Evolutionary conservation across 352 stramenopile species (phyloP).

Genomic region (Globisporangium cystogenes): DNA sequence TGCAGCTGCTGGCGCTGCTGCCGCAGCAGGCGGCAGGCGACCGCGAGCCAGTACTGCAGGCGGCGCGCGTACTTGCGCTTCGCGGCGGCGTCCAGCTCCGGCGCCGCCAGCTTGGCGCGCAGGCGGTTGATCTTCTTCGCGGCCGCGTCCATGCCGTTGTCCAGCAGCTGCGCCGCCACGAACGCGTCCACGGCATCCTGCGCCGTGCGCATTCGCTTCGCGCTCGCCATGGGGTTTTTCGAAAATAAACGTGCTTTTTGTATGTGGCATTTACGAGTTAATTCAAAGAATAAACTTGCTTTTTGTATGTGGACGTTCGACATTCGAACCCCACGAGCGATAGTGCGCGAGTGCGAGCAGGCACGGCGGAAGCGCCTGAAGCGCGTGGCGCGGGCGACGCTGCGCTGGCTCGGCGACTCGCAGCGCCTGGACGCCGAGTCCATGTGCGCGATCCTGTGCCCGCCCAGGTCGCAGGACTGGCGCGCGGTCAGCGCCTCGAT

Average conservation of each 20-base stretch:
- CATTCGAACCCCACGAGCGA: too few relatives aligned
- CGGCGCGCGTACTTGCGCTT: constrained; percentile 45
- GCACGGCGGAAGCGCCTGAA: too few relatives aligned
- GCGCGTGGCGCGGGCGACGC: too few relatives aligned
- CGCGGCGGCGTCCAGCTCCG: constrained; percentile 1
- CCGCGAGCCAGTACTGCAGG: constrained; percentile 58
- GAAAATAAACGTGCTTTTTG: not conserved
- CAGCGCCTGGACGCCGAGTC: too few relatives aligned
- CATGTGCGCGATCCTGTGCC: too few relatives aligned
- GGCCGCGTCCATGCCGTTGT: constrained; percentile 75
- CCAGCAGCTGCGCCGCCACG: constrained; percentile 67
- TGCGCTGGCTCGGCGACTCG: too few relatives aligned
- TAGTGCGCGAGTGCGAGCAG: too few relatives aligned
- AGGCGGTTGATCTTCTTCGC: constrained; percentile 63
- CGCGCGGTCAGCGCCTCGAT: too few relatives aligned
- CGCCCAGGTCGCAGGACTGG: too few relatives aligned
- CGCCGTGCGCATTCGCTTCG: constrained; percentile 15
- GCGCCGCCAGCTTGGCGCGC: constrained; percentile 40
- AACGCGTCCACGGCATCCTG: constrained; percentile 62
- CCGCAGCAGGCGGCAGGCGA: constrained; percentile 48
- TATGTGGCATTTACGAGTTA: too few relatives aligned
- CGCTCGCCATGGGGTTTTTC: constrained; percentile 1
- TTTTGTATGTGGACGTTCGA: not conserved
- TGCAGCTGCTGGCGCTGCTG: constrained; percentile 47
- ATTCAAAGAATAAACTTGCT: too few relatives aligned